phyloP scores from a whole-genome alignment of 495 filamentous ascomycete genomes.

The Aspergillus mulundensis region DNA sequence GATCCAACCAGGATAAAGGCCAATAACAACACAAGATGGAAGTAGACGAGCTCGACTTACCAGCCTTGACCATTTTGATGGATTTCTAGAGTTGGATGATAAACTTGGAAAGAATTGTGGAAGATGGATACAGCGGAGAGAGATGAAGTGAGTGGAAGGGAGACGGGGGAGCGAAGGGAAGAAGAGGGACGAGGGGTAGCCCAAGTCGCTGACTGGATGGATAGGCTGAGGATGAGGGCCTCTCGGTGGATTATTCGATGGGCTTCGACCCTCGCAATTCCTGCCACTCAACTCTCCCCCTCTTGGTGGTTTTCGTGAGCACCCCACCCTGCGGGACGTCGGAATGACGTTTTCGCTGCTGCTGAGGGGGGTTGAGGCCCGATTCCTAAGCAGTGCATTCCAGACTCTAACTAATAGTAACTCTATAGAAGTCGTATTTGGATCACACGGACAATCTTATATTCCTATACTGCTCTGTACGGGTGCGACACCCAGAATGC shows the following conservation, averaged over 20 bases:
- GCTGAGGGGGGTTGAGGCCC: background rate
- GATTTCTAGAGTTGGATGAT: conserved; percentile 23
- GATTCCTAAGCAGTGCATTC: conserved; percentile 26
- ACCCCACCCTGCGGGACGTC: conserved; percentile 28
- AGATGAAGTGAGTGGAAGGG: conserved; percentile 13
- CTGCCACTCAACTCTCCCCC: background rate
- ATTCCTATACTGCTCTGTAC: too few relatives aligned
- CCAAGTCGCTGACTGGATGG: conserved; percentile 19
- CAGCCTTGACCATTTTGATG: conserved; percentile 92
- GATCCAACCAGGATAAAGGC: conserved; percentile 19
- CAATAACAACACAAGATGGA: conserved; percentile 20
- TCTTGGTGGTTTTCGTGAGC: conserved; percentile 9
- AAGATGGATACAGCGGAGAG: background rate
- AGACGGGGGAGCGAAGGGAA: conserved; percentile 15
- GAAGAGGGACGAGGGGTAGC: conserved; percentile 18
- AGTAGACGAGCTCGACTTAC: conserved; percentile 51
- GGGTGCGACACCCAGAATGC: background rate
- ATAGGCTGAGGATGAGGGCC: conserved; percentile 11
- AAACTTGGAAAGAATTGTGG: conserved; percentile 2
- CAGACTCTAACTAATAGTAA: conserved; percentile 2
- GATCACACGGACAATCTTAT: background rate
- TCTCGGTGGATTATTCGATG: conserved; percentile 14
- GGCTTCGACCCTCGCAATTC: conserved; percentile 14
- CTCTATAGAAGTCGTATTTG: background rate
- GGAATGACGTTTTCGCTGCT: conserved; percentile 25